Conservation (phyloP, 2,329 filamentous ascomycete species). For the Colletotrichum endophyticum region DNA sequence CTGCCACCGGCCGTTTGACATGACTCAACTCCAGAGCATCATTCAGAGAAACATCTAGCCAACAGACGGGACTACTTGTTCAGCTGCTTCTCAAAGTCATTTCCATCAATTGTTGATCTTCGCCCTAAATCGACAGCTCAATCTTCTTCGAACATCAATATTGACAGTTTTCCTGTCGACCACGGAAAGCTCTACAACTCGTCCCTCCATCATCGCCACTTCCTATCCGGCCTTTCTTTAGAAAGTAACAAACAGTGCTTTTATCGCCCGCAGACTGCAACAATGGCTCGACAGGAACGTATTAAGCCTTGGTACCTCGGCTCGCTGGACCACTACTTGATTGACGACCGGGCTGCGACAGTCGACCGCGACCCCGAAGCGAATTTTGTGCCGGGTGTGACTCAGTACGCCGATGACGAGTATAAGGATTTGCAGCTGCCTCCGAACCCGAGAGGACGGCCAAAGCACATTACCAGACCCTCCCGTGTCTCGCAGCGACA, state of each 20-base stretch:
- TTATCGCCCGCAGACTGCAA: neutral
- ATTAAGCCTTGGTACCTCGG: neutral
- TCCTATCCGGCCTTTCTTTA: accelerated
- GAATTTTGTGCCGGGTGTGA: neutral
- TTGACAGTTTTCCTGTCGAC: neutral
- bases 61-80: too few species aligned
- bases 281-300: neutral
- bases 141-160: neutral
- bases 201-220: neutral
- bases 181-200: neutral
- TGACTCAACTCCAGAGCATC: too few species aligned
- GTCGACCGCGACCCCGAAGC: neutral
- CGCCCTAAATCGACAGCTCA: too few species aligned
- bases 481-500: neutral
- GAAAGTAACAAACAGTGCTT: accelerated
- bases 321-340: neutral
- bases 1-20: too few species aligned
- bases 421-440: neutral
- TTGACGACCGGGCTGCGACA: neutral
- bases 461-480: neutral
- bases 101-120: too few species aligned
- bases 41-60: too few species aligned
- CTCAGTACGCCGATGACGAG: neutral
- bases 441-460: neutral
- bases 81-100: too few species aligned